These are phyloP conservation scores for Colletotrichum chrysophilum DNA, from an alignment of 2,329 filamentous ascomycete species.

Conservation along the genomic window DNA sequence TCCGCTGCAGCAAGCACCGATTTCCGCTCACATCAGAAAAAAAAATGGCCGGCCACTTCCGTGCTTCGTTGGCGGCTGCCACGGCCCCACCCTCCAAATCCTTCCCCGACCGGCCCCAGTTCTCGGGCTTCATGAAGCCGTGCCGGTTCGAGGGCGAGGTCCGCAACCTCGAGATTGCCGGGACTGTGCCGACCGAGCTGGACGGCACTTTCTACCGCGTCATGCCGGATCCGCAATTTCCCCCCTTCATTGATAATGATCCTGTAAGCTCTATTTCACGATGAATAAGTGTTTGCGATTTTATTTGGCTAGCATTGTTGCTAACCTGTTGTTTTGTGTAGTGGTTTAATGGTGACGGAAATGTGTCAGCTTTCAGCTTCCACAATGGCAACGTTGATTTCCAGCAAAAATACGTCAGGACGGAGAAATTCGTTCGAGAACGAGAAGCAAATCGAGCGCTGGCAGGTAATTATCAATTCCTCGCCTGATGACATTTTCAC, in stretches of 20 bases:
- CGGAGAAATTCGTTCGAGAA: slow-evolving; percentile 43
- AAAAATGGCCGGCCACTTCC: slow-evolving; percentile 13
- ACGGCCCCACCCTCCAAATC: neutral
- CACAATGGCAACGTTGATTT: slow-evolving; percentile 36
- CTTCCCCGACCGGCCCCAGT: slow-evolving; percentile 15
- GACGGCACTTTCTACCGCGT: slow-evolving; percentile 35
- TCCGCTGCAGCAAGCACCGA: neutral
- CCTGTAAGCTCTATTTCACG: neutral
- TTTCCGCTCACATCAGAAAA: neutral
- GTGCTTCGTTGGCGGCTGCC: neutral
- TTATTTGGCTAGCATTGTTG: neutral
- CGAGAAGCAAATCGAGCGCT: slow-evolving; percentile 34
- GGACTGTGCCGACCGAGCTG: slow-evolving; percentile 25
- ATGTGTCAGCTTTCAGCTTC: slow-evolving; percentile 40
- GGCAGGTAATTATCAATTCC: neutral
- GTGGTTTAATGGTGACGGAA: slow-evolving; percentile 44
- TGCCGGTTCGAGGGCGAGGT: slow-evolving; percentile 21
- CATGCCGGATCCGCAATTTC: slow-evolving; percentile 45
- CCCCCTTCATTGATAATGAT: slow-evolving; percentile 26
- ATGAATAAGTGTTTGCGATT: neutral
- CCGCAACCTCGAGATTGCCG: slow-evolving; percentile 22
- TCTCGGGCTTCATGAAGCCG: slow-evolving; percentile 19
- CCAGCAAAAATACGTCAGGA: slow-evolving; percentile 41
- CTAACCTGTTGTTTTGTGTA: slow-evolving; percentile 22
- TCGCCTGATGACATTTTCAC: neutral